These are phyloP conservation scores for Kitagawia praeruptora DNA, from an alignment of 129 eudicot genomes.

Conservation along the genomic window DNA sequence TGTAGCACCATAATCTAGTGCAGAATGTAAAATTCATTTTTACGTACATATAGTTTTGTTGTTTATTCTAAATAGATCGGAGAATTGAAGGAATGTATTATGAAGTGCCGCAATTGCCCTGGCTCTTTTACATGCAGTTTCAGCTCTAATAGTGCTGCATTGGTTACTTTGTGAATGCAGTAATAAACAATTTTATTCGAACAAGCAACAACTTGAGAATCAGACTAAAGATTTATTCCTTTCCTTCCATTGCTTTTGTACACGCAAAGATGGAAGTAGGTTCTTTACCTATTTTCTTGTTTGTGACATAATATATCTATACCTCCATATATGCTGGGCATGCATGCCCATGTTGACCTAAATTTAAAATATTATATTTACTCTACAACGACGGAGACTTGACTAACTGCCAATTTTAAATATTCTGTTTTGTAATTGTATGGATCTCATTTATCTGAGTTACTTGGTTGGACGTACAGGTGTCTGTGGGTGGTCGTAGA, in stretches of 20 bases:
- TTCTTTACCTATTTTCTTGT: neutral
- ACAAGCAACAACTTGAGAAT: conserved; percentile 41
- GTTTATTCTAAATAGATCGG: neutral
- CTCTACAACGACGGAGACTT: too few relatives aligned
- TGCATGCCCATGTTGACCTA: too few relatives aligned
- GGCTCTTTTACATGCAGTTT: neutral
- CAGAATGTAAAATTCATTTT: neutral
- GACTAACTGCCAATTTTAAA: too few relatives aligned
- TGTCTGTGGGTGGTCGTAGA: too few relatives aligned
- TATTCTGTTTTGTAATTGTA: too few relatives aligned
- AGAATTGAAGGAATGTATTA: neutral
- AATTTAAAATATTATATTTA: too few relatives aligned
- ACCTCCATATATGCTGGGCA: neutral
- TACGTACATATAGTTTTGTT: neutral
- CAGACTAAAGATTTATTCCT: conserved; percentile 45
- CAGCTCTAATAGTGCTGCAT: neutral
- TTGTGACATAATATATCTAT: neutral
- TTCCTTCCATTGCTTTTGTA: conserved; percentile 65
- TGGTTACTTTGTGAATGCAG: conserved; percentile 22
- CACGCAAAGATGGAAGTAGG: conserved; percentile 74
- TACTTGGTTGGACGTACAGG: too few relatives aligned
- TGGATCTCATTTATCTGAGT: too few relatives aligned
- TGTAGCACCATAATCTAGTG: neutral
- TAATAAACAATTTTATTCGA: conserved; percentile 16
- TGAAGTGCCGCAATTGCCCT: neutral